Evolutionary conservation across 495 filamentous ascomycete genomes (phyloP), one percentile per base, ranked within the genome.

Genomic region (Podospora bellae-mahoneyi): DNA sequence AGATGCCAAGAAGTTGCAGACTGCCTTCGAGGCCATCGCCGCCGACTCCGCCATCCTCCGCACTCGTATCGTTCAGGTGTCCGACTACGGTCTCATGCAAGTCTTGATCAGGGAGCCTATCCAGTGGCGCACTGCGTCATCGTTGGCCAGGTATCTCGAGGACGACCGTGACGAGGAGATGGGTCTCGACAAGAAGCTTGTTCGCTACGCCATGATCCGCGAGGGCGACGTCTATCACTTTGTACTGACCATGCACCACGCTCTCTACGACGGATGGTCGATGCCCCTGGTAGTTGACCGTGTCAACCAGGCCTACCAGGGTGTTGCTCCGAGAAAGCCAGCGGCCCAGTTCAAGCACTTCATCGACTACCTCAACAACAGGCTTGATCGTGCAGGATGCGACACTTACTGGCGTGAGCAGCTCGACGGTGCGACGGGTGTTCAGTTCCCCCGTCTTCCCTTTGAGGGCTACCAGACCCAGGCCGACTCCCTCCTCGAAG

Each of bases 221-320:
- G 62, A 71, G 44, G 60, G 65, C 4, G 44, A 48, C 13, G 34
- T 16, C 5, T 18, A 39, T 4, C 48, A 71, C 65, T 65, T 74
- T 61, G 68, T 72, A n/a, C 68, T 68, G 72, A 89, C 86, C 2
- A 76, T 86, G 4, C 88, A 90, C 69, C 88, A 91, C 69, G 84
- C 84, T 2, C 73, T 91, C 5, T 91, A 89, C 69, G 88, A 91
- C 68, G 87, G 87, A 27, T 90, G 86, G 86, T 86, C 83, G 3
- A 76, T 85, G 66, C 76, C 78, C 4, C 67, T 87, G 0, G 23
- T 72, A 3, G 62, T 74, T 26, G 64, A 59, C 0, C 67, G 69
- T 58, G 64, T 72, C 32, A 66, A 58, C 19, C 55, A 64, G 4
- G 61, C 67, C 27, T 53, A 71, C 9, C 27, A 62, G 10, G 18